These are phyloP conservation scores for Penicillium herquei DNA, from an alignment of 495 filamentous ascomycete genomes.

Conservation along the genomic window DNA sequence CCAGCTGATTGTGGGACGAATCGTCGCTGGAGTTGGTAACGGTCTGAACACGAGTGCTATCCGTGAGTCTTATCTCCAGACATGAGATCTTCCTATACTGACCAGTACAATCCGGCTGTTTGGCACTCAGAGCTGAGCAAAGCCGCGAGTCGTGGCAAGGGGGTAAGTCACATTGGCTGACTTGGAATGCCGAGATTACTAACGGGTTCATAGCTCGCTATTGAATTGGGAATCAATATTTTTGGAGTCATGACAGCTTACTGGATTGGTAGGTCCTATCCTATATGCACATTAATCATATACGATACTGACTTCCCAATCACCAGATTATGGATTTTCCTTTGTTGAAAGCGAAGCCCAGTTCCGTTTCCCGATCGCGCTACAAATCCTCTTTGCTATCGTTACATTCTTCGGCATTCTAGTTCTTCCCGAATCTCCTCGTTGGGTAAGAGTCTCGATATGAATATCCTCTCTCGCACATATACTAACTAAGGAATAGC, in stretches of 20 bases:
- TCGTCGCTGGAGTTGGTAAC: slow-evolving; percentile 49
- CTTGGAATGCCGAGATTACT: slow-evolving; percentile 2
- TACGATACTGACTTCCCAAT: neutral
- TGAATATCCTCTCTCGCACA: neutral
- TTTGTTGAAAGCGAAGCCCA: slow-evolving; percentile 31
- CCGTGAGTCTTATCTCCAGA: slow-evolving; percentile 22
- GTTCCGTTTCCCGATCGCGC: slow-evolving; percentile 52
- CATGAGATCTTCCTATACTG: neutral
- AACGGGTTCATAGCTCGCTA: slow-evolving; percentile 25
- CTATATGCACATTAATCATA: neutral
- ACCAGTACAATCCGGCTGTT: slow-evolving; percentile 28
- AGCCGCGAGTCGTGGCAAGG: slow-evolving; percentile 58
- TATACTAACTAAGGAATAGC: slow-evolving; percentile 11
- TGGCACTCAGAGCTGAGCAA: slow-evolving; percentile 60
- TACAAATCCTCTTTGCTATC: slow-evolving; percentile 57
- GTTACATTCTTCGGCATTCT: slow-evolving; percentile 46
- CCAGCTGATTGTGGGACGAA: slow-evolving; percentile 51
- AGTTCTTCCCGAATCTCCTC: slow-evolving; percentile 54
- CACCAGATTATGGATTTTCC: slow-evolving; percentile 32
- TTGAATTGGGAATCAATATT: slow-evolving; percentile 64
- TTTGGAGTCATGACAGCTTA: slow-evolving; percentile 45
- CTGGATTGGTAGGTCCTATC: slow-evolving; percentile 32
- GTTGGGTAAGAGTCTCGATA: slow-evolving; percentile 28
- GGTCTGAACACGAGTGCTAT: slow-evolving; percentile 50
- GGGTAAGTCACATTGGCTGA: slow-evolving; percentile 39